phyloP scores from a whole-genome alignment of 2,329 filamentous ascomycete genomes.

The Fusarium ambrosium region DNA sequence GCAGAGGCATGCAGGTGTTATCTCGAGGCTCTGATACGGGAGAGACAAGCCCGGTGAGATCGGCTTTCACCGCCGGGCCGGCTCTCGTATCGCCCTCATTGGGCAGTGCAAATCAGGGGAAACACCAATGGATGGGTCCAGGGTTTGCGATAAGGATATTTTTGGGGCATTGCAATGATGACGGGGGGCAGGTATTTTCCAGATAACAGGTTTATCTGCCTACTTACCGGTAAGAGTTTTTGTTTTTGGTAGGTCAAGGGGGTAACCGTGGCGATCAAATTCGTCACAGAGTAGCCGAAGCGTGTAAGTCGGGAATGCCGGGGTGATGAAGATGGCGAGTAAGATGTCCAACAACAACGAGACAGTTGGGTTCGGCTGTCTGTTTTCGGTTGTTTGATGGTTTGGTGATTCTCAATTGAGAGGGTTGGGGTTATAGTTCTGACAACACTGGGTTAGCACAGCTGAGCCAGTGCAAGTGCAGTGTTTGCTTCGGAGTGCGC shows the following conservation, averaged over 20 bases:
- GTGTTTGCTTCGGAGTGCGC: conserved; percentile 37
- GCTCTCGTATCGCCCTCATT: conserved; percentile 45
- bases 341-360: conserved; percentile 30
- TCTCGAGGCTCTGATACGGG: conserved; percentile 36
- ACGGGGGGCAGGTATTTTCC: conserved; percentile 26
- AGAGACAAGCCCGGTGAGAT: conserved; percentile 32
- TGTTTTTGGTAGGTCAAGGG: conserved; percentile 24
- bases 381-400: conserved; percentile 20
- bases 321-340: conserved; percentile 15
- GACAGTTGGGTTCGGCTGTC: conserved; percentile 15
- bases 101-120: conserved; percentile 37
- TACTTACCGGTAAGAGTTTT: conserved; percentile 34
- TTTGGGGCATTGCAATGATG: conserved; percentile 16
- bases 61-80: conserved; percentile 48
- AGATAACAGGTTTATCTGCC: conserved; percentile 39
- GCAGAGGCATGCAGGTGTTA: conserved; percentile 36
- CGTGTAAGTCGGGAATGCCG: conserved; percentile 45
- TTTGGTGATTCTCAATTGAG: conserved; percentile 40
- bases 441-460: conserved; percentile 45
- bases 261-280: conserved; percentile 34
- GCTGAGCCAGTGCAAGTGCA: conserved; percentile 32
- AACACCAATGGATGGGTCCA: conserved; percentile 30
- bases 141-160: conserved; percentile 37
- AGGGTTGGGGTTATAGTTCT: conserved; percentile 42
- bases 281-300: conserved; percentile 29